Base-by-base conservation (phyloP, 257 asterid genomes). In the Solanum dulcamara region DNA sequence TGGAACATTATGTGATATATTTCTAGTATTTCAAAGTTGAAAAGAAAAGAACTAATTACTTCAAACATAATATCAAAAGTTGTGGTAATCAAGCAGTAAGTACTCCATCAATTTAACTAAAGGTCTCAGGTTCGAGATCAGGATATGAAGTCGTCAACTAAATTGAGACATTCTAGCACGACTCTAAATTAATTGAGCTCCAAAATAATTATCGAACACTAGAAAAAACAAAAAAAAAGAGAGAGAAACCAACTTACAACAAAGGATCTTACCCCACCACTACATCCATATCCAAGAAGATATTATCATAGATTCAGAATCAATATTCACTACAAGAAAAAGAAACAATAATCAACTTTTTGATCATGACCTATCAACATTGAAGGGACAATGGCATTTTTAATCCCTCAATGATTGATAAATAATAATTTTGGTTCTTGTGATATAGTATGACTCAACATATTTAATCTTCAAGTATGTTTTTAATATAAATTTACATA, bases 191-290 rank as follows among this genome's bases (percentile, higher is more conserved):
- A 66, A 0, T 66, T 4, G 13, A 18, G 42, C 28, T 10, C 1
- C 48, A 68, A 33, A 33, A 68, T 0, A 66, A 32, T 0, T 66
- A 66, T 0, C 1, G 46, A 10, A 33, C 5, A 4, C 0, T 8
- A 32, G 0, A 3, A 10, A 2, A 4, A 67, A 8, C 0, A 7
- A 0, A 14, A 70, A 35, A 68, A 2, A 10, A 6, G 18, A 32
- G 6, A 67, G 22, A 67, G 15, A 66, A 87, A 66, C 86, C 89
- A 86, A 83, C 90, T 80, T 60, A 79, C 83, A 77, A 46, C 26
- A 59, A 68, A 83, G 62, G 2, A 83, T 22, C n/a, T 44, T 26
- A 37, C 77, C 86, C 74, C 83, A 85, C 91, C 86, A 83, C 42
- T 28, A 14, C 26, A 70, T 24, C 40, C n/a, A 75, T 48, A 46